A percentile compares a stretch with the other conserved stretches of the same genome.
These are phyloP conservation scores for Grifola frondosa DNA, from an alignment of 1,284 basidiomycete species.

Conservation along the genomic window DNA sequence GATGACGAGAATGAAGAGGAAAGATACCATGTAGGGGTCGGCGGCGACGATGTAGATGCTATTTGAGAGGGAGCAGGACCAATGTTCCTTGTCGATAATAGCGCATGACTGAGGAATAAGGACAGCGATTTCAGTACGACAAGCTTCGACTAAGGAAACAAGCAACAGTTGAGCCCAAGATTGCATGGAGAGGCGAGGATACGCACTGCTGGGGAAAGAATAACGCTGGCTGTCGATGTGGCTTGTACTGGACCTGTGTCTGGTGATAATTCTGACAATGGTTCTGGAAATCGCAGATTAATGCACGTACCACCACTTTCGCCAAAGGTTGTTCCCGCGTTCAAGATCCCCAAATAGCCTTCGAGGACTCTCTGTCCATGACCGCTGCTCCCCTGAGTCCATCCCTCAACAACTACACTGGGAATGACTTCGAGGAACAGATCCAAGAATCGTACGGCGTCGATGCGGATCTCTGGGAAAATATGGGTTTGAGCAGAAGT, in stretches of 20 bases:
- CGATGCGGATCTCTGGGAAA: conserved; percentile 90
- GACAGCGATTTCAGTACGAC: conserved; percentile 30
- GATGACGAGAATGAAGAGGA: conserved; percentile 46
- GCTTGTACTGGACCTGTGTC: conserved; percentile 45
- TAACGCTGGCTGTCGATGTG: conserved; percentile 62
- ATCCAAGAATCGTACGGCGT: conserved; percentile 83
- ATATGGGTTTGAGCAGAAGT: conserved; percentile 94
- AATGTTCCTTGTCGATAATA: conserved; percentile 7
- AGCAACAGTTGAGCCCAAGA: not conserved
- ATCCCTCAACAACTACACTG: conserved; percentile 64
- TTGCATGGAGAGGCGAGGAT: not conserved
- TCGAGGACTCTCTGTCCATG: conserved; percentile 68
- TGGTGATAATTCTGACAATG: conserved; percentile 3
- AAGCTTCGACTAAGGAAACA: conserved; percentile 48
- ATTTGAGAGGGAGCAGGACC: conserved; percentile 2
- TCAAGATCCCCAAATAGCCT: conserved; percentile 75
- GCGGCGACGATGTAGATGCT: conserved; percentile 6
- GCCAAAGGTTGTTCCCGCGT: conserved; percentile 60
- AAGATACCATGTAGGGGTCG: conserved; percentile 51
- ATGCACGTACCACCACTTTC: conserved; percentile 49
- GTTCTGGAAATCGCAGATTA: not conserved
- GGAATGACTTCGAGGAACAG: conserved; percentile 78
- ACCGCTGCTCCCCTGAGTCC: conserved; percentile 49
- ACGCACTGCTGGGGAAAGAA: conserved; percentile 62
- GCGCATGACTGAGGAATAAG: conserved; percentile 24